Evolutionary conservation across 176 grass and related monocot species (phyloP), one percentile per base, ranked within the genome.

Genomic region (Avena sativa): DNA sequence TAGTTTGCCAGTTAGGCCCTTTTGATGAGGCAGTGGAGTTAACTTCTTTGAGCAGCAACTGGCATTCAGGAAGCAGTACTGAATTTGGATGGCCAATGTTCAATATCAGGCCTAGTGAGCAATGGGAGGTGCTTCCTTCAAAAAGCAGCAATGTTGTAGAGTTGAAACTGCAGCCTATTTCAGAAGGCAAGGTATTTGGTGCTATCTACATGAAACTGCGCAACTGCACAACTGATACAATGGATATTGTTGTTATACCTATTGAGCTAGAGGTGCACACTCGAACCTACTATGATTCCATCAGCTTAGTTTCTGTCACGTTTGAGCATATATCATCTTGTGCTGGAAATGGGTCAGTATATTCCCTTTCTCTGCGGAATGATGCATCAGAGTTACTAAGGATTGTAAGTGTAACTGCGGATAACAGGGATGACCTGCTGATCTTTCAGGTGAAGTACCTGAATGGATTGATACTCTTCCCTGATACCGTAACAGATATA

Each of bases 171-270:
- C 89, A 90, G 86, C 90, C 93, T 75, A 65, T 88, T 81, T 85
- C 78, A 43, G 89, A 89, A 94, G 91, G 92, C 67, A 93, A 93
- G 36, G 30, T 93, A 79, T 89, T 94, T 26, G 94, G 97, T 89
- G 94, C 94, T 83, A 89, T 94, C 88, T 96, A 86, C 86, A 80
- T 96, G 85, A 99, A 94, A 74, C 69, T 99, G 47, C 74, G 87
- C 79, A 94, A 88, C 57, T 71, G 55, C 60, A 91, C 87, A 38
- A 32, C 73, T 72, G 83, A 90, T 76, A 90, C 60, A 56, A 21
- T 82, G 11, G 82, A 80, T 62, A 87, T 88, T 72, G 65, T 93
- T 85, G 87, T 99, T 76, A 86, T 94, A 79, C 97, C 94, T 25
- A 85, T 99, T 89, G 97, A 96, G 60, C 72, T 99, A 65, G 87